A percentile compares a stretch with the other conserved stretches of the same genome.
phyloP scores from a whole-genome alignment of 129 eudicot species.

The Arctium minus region DNA sequence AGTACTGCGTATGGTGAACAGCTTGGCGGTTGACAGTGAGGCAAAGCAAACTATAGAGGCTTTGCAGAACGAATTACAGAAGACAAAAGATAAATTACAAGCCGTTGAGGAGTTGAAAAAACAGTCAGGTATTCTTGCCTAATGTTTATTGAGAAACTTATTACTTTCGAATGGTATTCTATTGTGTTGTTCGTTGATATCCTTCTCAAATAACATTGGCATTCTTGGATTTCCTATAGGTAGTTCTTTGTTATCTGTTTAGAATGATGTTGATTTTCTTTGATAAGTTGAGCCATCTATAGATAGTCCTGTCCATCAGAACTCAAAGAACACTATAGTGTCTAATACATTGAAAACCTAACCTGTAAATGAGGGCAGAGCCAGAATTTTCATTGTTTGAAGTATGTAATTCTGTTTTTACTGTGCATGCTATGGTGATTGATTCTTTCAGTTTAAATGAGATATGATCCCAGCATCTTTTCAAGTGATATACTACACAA shows the following conservation, averaged over 20 bases:
- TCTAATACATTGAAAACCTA: too few relatives aligned
- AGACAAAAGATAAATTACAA: slow-evolving; percentile 72
- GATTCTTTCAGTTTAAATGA: background rate
- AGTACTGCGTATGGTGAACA: slow-evolving; percentile 94
- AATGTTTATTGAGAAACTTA: background rate
- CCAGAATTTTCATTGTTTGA: too few relatives aligned
- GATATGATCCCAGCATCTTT: background rate
- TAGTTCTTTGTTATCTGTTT: background rate
- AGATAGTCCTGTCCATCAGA: background rate
- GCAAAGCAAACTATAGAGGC: slow-evolving; percentile 96
- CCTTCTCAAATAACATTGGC: background rate
- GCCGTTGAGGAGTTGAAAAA: slow-evolving; percentile 82
- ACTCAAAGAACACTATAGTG: background rate
- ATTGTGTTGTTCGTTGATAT: background rate
- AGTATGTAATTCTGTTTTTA: too few relatives aligned
- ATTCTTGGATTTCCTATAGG: too few relatives aligned
- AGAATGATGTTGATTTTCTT: background rate
- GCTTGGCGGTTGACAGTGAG: slow-evolving; percentile 89
- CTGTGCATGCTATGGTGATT: background rate
- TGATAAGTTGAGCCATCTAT: background rate
- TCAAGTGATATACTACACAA: background rate
- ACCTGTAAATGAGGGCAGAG: too few relatives aligned
- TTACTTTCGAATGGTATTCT: background rate
- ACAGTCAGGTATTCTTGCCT: slow-evolving; percentile 66
- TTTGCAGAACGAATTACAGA: slow-evolving; percentile 77